These are phyloP conservation scores for Peribolospora kevripleyi DNA, from an alignment of 768 basidiomycete species.

Conservation along the genomic window DNA sequence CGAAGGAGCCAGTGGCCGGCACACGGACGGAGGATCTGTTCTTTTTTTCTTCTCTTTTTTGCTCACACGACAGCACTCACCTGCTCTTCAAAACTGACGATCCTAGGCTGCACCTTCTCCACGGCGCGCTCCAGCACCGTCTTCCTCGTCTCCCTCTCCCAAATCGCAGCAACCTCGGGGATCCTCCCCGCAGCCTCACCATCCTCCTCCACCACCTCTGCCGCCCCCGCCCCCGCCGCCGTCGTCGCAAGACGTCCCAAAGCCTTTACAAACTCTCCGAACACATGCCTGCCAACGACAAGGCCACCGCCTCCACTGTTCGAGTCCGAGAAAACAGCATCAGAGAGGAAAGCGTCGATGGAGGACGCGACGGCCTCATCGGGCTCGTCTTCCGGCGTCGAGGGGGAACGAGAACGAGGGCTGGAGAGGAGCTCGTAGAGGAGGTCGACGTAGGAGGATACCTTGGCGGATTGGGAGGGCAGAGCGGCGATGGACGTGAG, in stretches of 20 bases:
- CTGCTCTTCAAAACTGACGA: constrained; percentile 89
- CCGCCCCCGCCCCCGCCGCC: constrained; percentile 45
- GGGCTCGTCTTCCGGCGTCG: no score
- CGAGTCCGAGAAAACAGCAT: not conserved
- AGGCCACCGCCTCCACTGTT: not conserved
- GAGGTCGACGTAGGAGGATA: no score
- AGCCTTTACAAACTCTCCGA: constrained; percentile 52
- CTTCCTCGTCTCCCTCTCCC: constrained; percentile 34
- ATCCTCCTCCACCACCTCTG: constrained; percentile 52
- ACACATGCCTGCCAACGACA: constrained; percentile 34
- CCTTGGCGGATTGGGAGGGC: no score
- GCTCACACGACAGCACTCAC: constrained; percentile 25
- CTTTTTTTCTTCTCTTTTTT: not conserved
- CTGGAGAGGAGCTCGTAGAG: no score
- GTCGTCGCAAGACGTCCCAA: constrained; percentile 66
- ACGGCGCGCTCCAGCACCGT: constrained; percentile 53
- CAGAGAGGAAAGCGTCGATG: no score
- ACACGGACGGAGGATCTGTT: not conserved
- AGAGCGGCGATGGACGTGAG: no score
- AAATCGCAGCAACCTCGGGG: constrained; percentile 25
- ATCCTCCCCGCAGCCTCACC: constrained; percentile 18
- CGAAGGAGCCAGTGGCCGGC: not conserved
- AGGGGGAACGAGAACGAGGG: no score
- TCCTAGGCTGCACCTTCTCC: constrained; percentile 41
- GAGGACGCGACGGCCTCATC: no score